These are phyloP conservation scores for Boletus fagicola DNA, from an alignment of 768 basidiomycete species.

Conservation along the genomic window DNA sequence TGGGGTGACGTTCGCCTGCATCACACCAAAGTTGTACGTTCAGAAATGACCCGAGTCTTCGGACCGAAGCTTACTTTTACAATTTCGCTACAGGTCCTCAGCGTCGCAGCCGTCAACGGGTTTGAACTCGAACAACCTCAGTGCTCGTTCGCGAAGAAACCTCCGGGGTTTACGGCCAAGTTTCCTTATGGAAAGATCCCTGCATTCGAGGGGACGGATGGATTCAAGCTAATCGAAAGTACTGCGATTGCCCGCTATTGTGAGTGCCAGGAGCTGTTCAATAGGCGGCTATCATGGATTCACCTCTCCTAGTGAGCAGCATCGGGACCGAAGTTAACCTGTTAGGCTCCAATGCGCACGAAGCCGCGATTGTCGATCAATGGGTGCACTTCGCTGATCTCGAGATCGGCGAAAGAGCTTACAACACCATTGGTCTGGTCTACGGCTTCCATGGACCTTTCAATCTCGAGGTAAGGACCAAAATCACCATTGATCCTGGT, in stretches of 20 bases:
- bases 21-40: constrained; percentile 27
- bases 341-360: constrained; percentile 11
- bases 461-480: constrained; percentile 5
- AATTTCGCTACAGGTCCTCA: constrained; percentile 11
- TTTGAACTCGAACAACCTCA: constrained; percentile 13
- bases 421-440: constrained; percentile 1
- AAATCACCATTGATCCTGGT: too few relatives aligned
- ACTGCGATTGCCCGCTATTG: constrained; percentile 23
- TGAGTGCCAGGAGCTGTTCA: not conserved
- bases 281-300: not conserved
- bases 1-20: constrained; percentile 21
- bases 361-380: constrained; percentile 12
- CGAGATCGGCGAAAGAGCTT: constrained; percentile 6
- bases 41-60: not conserved
- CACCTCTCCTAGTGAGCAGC: constrained; percentile 9
- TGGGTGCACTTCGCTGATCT: constrained; percentile 16
- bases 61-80: not conserved
- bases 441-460: constrained; percentile 5
- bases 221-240: constrained; percentile 20
- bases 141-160: constrained; percentile 16
- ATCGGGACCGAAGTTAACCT: constrained; percentile 10
- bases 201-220: constrained; percentile 20
- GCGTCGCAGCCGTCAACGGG: constrained; percentile 19
- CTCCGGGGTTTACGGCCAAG: constrained; percentile 11
- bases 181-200: constrained; percentile 26